Conservation (phyloP, 352 stramenopile species). For the Phytophthora sp. region DNA sequence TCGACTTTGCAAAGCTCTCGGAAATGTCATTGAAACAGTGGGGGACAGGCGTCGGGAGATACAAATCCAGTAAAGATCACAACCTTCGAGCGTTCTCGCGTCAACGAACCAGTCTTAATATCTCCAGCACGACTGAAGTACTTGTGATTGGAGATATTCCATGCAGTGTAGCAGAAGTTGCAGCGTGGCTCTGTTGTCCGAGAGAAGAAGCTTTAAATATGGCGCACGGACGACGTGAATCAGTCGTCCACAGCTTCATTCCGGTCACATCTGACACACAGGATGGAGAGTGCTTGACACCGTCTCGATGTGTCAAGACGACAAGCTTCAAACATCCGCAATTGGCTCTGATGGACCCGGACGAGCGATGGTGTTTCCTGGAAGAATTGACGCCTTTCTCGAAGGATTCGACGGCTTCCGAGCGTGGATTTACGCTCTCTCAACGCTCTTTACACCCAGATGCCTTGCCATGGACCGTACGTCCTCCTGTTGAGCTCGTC, state of each 20-base stretch:
- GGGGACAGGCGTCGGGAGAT: neutral
- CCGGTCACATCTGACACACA: neutral
- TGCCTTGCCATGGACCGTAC: constrained; percentile 24
- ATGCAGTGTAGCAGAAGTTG: constrained; percentile 32
- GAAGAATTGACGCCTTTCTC: constrained; percentile 21
- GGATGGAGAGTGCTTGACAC: neutral
- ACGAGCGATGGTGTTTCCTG: constrained; percentile 42
- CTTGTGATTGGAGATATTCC: constrained; percentile 36
- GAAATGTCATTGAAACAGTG: constrained; percentile 28
- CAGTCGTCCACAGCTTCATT: constrained; percentile 36
- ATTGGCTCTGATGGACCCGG: constrained; percentile 30
- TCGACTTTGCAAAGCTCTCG: constrained; percentile 22
- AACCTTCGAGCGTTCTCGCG: constrained; percentile 25
- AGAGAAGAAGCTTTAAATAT: constrained; percentile 33
- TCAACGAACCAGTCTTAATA: constrained; percentile 5
- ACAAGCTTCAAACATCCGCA: constrained; percentile 35
- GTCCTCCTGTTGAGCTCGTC: constrained; percentile 25
- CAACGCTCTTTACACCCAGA: constrained; percentile 38
- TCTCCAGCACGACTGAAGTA: constrained; percentile 16
- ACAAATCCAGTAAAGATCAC: constrained; percentile 8
- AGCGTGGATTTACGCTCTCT: constrained; percentile 32
- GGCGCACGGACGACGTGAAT: constrained; percentile 33
- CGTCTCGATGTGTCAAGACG: constrained; percentile 43
- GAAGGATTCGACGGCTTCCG: no score
- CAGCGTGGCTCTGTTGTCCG: constrained; percentile 29